Percentiles rank a stretch among this genome's conserved stretches.
Evolutionary conservation across 2,329 filamentous ascomycete species (phyloP).

Genomic region (Sporothrix brunneoviolacea): DNA sequence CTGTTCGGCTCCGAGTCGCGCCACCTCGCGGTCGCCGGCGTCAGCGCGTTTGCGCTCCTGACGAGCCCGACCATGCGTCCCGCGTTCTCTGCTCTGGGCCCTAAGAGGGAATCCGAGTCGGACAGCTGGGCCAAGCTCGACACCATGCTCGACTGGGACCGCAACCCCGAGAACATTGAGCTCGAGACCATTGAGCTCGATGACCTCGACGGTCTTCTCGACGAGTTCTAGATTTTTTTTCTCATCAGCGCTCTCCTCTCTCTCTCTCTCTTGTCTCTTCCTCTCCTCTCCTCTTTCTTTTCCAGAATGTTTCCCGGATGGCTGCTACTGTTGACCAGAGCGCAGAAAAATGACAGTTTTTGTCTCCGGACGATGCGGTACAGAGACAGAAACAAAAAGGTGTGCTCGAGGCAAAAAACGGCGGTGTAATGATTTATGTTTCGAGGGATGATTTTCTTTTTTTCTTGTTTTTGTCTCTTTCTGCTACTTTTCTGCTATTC

Average conservation of each 20-base stretch:
- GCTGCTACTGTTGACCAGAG: no score
- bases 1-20: slow-evolving; percentile 45
- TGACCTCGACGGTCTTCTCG: slow-evolving; percentile 83
- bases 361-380: no score
- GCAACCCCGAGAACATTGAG: slow-evolving; percentile 83
- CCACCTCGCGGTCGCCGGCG: slow-evolving; percentile 10
- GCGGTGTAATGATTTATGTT: background rate
- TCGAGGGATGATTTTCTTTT: background rate
- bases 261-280: background rate
- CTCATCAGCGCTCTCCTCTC: background rate
- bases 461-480: background rate
- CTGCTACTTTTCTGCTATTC: background rate
- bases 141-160: slow-evolving; percentile 50
- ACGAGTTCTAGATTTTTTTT: slow-evolving; percentile 53
- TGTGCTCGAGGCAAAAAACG: background rate
- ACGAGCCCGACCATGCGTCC: slow-evolving; percentile 52
- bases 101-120: slow-evolving; percentile 32
- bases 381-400: no score
- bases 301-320: background rate
- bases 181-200: slow-evolving; percentile 84
- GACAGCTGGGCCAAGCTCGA: slow-evolving; percentile 41
- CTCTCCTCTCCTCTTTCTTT: background rate
- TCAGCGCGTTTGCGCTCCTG: slow-evolving; percentile 35
- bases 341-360: background rate
- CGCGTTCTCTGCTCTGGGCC: slow-evolving; percentile 36